Evolutionary conservation across 192 early-diverging fungal species (phyloP).

Genomic region (Coemansia sp.): DNA sequence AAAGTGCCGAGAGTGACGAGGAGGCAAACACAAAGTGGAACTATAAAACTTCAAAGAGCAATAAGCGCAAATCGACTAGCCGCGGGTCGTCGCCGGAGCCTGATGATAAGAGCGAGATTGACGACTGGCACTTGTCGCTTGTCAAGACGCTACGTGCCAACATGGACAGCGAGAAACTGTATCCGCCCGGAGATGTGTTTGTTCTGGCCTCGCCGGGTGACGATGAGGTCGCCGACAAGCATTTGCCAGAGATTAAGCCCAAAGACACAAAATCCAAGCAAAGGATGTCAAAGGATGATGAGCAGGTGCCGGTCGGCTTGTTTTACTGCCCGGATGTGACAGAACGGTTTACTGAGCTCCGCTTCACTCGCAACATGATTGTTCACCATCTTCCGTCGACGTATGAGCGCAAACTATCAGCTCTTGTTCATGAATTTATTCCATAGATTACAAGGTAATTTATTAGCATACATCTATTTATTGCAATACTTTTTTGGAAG

Average conservation of each 20-base stretch:
- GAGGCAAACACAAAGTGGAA: constrained; percentile 12
- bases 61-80: background rate
- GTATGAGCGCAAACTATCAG: constrained; percentile 64
- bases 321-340: constrained; percentile 74
- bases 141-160: constrained; percentile 79
- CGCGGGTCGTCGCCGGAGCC: background rate
- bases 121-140: constrained; percentile 82
- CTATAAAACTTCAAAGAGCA: constrained; percentile 16
- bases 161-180: constrained; percentile 84
- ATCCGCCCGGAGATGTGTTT: constrained; percentile 75
- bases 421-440: constrained; percentile 31
- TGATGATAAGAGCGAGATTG: constrained; percentile 25
- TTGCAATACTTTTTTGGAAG: background rate
- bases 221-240: constrained; percentile 39
- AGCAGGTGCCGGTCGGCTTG: constrained; percentile 52
- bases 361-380: constrained; percentile 79
- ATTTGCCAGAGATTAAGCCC: constrained; percentile 11
- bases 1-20: constrained; percentile 4
- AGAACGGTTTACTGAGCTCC: constrained; percentile 73
- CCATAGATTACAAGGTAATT: background rate
- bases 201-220: constrained; percentile 51
- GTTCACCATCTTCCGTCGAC: constrained; percentile 71
- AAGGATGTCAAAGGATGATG: constrained; percentile 11
- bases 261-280: background rate
- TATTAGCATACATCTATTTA: background rate